A percentile compares a stretch with the other conserved stretches of the same genome.
These are phyloP conservation scores for Danielia oregonensis DNA, from an alignment of 805 yeast species.

Conservation along the genomic window DNA sequence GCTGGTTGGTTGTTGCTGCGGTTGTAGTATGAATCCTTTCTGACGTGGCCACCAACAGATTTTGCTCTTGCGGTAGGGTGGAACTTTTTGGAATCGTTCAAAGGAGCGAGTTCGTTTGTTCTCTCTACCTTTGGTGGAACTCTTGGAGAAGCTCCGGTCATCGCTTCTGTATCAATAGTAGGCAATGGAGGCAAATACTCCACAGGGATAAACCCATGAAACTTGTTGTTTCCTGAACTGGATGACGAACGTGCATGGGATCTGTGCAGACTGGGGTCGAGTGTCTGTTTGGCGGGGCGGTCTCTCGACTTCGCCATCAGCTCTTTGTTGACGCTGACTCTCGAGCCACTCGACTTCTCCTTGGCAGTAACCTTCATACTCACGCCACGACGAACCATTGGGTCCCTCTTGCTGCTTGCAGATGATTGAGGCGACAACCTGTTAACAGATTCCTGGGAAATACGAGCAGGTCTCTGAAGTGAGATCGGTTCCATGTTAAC, in stretches of 20 bases:
- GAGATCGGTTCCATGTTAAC: neutral
- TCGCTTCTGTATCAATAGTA: slow-evolving; percentile 23
- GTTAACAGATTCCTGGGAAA: slow-evolving; percentile 3
- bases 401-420: slow-evolving; percentile 26
- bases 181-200: slow-evolving; percentile 45
- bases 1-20: slow-evolving; percentile 32
- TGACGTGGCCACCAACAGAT: slow-evolving; percentile 73
- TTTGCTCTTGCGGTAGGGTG: slow-evolving; percentile 90
- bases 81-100: slow-evolving; percentile 23
- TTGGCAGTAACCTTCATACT: slow-evolving; percentile 59
- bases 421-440: slow-evolving; percentile 14
- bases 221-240: slow-evolving; percentile 20
- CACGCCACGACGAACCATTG: slow-evolving; percentile 56
- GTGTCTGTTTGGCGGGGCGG: neutral
- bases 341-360: slow-evolving; percentile 37
- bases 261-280: slow-evolving; percentile 24
- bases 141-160: neutral
- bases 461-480: slow-evolving; percentile 9
- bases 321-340: slow-evolving; percentile 13
- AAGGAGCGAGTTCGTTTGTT: slow-evolving; percentile 7
- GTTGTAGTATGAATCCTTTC: slow-evolving; percentile 50
- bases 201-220: slow-evolving; percentile 40
- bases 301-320: slow-evolving; percentile 3
- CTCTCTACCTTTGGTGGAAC: neutral
- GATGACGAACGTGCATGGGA: slow-evolving; percentile 26